Conservation (phyloP, 2,329 filamentous ascomycete genomes). For the Microsporum ferrugineum region DNA sequence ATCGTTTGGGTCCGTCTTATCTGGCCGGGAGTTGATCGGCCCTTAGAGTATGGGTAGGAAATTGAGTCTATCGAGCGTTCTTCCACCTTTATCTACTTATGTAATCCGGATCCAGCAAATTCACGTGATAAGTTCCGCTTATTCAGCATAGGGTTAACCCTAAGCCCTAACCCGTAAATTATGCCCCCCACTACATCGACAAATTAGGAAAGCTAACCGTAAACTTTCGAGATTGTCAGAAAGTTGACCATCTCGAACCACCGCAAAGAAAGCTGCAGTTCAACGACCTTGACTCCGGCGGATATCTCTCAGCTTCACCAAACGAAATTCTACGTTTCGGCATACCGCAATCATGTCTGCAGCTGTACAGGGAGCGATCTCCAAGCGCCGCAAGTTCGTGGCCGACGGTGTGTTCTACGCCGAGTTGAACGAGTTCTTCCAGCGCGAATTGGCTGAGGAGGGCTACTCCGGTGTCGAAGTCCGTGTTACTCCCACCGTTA, state of each 20-base stretch:
- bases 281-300: constrained; percentile 1
- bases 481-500: constrained; percentile 98
- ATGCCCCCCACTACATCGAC: constrained; percentile 29
- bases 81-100: no score
- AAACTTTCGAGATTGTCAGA: not conserved
- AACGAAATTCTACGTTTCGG: constrained; percentile 15
- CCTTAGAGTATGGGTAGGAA: not conserved
- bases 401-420: constrained; percentile 99
- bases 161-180: constrained; percentile 30
- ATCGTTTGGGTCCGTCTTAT: not conserved
- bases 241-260: not conserved
- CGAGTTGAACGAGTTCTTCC: constrained; percentile 99
- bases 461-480: constrained; percentile 99
- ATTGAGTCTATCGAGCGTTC: not conserved
- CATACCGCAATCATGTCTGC: constrained; percentile 36
- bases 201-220: constrained; percentile 14
- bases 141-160: constrained; percentile 25
- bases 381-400: constrained; percentile 60
- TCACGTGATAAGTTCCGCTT: constrained; percentile 15
- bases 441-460: constrained; percentile 99
- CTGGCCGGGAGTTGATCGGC: not conserved
- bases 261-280: not conserved
- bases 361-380: constrained; percentile 41
- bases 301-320: constrained; percentile 17
- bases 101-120: no score